Percentiles rank a stretch among this genome's conserved stretches.
phyloP scores from a whole-genome alignment of 2,329 filamentous ascomycete genomes.

The Botrytis hyacinthi region DNA sequence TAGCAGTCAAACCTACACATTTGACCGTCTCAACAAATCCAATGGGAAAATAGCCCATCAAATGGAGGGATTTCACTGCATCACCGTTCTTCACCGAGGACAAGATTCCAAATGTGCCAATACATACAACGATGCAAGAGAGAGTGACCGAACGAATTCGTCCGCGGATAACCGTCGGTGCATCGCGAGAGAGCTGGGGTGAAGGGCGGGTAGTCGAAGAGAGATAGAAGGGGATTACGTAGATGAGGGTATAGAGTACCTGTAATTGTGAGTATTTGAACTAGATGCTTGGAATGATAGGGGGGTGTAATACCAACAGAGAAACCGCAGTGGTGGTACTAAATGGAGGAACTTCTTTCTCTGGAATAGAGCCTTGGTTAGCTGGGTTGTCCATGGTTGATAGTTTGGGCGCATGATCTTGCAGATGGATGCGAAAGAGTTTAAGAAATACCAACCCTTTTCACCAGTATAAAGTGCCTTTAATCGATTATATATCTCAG shows the following conservation, averaged over 20 bases:
- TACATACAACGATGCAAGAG: slow-evolving; percentile 68
- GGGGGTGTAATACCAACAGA: slow-evolving; percentile 29
- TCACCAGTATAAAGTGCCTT: slow-evolving; percentile 32
- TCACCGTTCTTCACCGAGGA: slow-evolving; percentile 51
- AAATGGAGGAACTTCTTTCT: slow-evolving; percentile 33
- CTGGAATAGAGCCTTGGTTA: slow-evolving; percentile 23
- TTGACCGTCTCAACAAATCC: slow-evolving; percentile 62
- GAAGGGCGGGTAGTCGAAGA: slow-evolving; percentile 78
- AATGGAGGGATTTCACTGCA: slow-evolving; percentile 57
- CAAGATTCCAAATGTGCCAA: slow-evolving; percentile 66
- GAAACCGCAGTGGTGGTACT: slow-evolving; percentile 31
- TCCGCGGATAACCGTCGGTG: slow-evolving; percentile 82
- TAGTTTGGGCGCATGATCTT: not conserved
- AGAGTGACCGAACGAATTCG: slow-evolving; percentile 77
- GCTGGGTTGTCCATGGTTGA: not conserved
- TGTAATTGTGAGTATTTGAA: slow-evolving; percentile 37
- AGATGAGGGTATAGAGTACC: slow-evolving; percentile 81
- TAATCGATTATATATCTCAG: slow-evolving; percentile 30
- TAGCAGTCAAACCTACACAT: slow-evolving; percentile 66
- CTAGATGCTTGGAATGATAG: not conserved
- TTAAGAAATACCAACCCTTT: slow-evolving; percentile 28
- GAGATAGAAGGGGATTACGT: slow-evolving; percentile 88
- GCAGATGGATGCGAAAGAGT: not conserved
- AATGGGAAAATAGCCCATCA: slow-evolving; percentile 80
- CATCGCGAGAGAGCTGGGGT: slow-evolving; percentile 75